phyloP scores from a whole-genome alignment of 192 early-diverging fungal genomes.

The Backusella morwellensis region DNA sequence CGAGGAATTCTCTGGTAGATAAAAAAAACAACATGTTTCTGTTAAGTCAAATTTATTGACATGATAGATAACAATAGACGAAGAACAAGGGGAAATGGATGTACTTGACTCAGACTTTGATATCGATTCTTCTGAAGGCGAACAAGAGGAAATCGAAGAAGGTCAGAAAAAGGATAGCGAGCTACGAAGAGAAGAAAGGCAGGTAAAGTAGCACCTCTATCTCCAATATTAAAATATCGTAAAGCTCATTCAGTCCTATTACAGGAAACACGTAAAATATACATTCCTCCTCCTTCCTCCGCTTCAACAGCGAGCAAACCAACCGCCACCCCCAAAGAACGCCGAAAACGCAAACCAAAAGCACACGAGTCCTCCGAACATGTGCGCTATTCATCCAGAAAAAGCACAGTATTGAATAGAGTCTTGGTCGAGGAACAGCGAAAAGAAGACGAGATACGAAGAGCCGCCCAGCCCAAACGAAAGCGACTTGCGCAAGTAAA shows the following conservation, averaged over 20 bases:
- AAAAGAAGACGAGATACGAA: slow-evolving; percentile 20
- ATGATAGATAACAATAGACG: background rate
- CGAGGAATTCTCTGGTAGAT: slow-evolving; percentile 44
- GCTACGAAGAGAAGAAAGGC: slow-evolving; percentile 33
- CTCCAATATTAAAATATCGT: background rate
- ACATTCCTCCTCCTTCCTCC: slow-evolving; percentile 10
- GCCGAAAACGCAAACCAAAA: background rate
- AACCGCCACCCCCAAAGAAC: background rate
- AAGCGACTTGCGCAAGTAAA: slow-evolving; percentile 35
- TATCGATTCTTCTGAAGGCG: slow-evolving; percentile 44
- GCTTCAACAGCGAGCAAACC: background rate
- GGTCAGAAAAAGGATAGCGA: slow-evolving; percentile 31
- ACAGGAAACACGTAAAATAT: slow-evolving; percentile 12
- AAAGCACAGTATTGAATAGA: slow-evolving; percentile 50
- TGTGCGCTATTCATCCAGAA: slow-evolving; percentile 46
- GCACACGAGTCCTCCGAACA: slow-evolving; percentile 23
- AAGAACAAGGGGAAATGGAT: slow-evolving; percentile 42
- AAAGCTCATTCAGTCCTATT: background rate
- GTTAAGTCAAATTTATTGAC: no score
- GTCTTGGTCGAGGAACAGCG: slow-evolving; percentile 43
- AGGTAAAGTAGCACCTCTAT: slow-evolving; percentile 13
- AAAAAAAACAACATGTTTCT: slow-evolving; percentile 14
- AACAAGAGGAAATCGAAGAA: slow-evolving; percentile 42
- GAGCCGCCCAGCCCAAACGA: slow-evolving; percentile 43
- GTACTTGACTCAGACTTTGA: slow-evolving; percentile 58